Percentiles rank a stretch among this genome's conserved stretches.
These are phyloP conservation scores for Harringtonia aguacate DNA, from an alignment of 2,329 filamentous ascomycete species.

Conservation along the genomic window DNA sequence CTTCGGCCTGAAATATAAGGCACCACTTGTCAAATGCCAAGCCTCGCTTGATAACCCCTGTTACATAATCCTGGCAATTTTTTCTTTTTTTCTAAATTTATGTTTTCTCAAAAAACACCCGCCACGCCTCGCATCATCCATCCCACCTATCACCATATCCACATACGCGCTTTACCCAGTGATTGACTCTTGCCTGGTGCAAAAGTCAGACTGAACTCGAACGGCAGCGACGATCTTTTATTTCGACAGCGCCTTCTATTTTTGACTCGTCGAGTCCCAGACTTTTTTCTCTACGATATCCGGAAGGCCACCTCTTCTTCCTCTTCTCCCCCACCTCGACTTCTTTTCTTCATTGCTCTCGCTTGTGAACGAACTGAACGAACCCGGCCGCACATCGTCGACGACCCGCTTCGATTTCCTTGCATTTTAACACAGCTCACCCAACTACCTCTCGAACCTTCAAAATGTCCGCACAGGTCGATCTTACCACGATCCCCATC, in stretches of 20 bases:
- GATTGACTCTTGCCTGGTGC: slow-evolving; percentile 6
- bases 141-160: not conserved
- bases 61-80: too few species aligned
- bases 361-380: not conserved
- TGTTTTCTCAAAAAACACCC: too few species aligned
- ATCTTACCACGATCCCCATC: slow-evolving; percentile 58
- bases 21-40: too few species aligned
- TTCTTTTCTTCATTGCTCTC: not conserved
- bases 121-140: too few species aligned
- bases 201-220: not conserved
- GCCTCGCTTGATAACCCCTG: too few species aligned
- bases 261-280: not conserved
- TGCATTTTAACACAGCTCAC: not conserved
- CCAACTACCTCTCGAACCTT: not conserved
- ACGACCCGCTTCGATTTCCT: not conserved
- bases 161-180: too few species aligned
- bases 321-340: not conserved
- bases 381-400: not conserved
- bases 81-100: too few species aligned
- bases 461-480: slow-evolving; percentile 45
- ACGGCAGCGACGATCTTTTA: not conserved
- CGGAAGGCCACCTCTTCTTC: not conserved
- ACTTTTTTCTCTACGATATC: not conserved
- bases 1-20: too few species aligned
- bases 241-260: not conserved